Evolutionary conservation across 495 filamentous ascomycete species (phyloP).

Genomic region (Penicillium psychrofluorescens): DNA sequence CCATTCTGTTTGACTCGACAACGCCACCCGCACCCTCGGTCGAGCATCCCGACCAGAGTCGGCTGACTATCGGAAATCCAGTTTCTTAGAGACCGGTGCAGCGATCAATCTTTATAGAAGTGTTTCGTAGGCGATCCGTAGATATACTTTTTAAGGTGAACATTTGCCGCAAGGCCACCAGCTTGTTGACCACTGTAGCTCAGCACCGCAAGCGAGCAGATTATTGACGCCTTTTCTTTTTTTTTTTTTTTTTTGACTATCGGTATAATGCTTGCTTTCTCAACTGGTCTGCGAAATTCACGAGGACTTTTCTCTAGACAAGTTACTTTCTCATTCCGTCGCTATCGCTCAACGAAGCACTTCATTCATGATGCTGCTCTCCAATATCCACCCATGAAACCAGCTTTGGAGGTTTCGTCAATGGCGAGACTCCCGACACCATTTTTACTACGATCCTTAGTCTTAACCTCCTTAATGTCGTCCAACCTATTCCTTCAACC

Average conservation of each 20-base stretch:
- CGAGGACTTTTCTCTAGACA: too few species aligned
- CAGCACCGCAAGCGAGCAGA: too few species aligned
- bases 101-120: too few species aligned
- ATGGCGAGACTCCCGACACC: constrained; percentile 62
- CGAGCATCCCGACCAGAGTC: constrained; percentile 7
- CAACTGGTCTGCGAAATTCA: too few species aligned
- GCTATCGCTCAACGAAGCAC: constrained; percentile 13
- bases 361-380: constrained; percentile 10
- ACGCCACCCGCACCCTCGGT: constrained; percentile 14
- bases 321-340: background rate
- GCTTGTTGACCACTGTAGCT: too few species aligned
- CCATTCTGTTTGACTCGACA: background rate
- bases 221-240: too few species aligned
- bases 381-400: background rate
- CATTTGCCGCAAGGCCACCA: too few species aligned
- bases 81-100: background rate
- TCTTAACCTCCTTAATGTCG: constrained; percentile 69
- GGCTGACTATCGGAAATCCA: constrained; percentile 2
- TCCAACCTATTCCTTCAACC: constrained; percentile 61
- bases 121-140: too few species aligned
- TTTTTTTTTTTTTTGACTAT: too few species aligned
- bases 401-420: constrained; percentile 28
- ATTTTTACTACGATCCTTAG: constrained; percentile 62
- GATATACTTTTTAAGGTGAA: too few species aligned
- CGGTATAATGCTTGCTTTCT: too few species aligned